These are phyloP conservation scores for Bacidia rubella DNA, from an alignment of 495 filamentous ascomycete genomes.

Conservation along the genomic window DNA sequence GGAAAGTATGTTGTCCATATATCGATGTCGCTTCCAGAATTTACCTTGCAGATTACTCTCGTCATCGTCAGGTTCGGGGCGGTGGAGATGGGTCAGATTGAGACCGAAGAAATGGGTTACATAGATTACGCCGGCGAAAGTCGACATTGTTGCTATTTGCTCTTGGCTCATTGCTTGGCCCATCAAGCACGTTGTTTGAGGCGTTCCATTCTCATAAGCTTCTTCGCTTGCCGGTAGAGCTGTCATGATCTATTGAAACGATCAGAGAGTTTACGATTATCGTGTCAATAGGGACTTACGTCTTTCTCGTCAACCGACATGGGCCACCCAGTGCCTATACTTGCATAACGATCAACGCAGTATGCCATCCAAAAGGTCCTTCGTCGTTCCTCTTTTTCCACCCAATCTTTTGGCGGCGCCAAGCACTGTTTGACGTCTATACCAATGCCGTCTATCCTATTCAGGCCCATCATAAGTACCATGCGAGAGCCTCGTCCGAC, in stretches of 20 bases:
- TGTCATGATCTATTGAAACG: slow-evolving; percentile 48
- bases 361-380: slow-evolving; percentile 94
- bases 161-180: slow-evolving; percentile 57
- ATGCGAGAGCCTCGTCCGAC: slow-evolving; percentile 65
- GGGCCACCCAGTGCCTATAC: slow-evolving; percentile 96
- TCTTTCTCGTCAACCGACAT: slow-evolving; percentile 88
- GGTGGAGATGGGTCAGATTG: slow-evolving; percentile 90
- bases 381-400: slow-evolving; percentile 78
- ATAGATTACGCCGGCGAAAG: slow-evolving; percentile 70
- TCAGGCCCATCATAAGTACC: slow-evolving; percentile 83
- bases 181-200: slow-evolving; percentile 54
- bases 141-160: slow-evolving; percentile 55
- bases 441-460: slow-evolving; percentile 74
- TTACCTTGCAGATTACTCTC: slow-evolving; percentile 85
- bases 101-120: slow-evolving; percentile 83
- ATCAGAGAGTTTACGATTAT: slow-evolving; percentile 10
- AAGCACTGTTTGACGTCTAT: slow-evolving; percentile 88
- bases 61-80: slow-evolving; percentile 66
- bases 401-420: slow-evolving; percentile 79
- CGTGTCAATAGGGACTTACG: slow-evolving; percentile 30
- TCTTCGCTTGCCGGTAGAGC: slow-evolving; percentile 78
- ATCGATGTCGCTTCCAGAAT: slow-evolving; percentile 90
- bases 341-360: slow-evolving; percentile 79
- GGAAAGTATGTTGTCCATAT: slow-evolving; percentile 78
- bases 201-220: slow-evolving; percentile 68